These are phyloP conservation scores for Vigna hirtella DNA, from an alignment of 306 rosid species.

Conservation along the genomic window DNA sequence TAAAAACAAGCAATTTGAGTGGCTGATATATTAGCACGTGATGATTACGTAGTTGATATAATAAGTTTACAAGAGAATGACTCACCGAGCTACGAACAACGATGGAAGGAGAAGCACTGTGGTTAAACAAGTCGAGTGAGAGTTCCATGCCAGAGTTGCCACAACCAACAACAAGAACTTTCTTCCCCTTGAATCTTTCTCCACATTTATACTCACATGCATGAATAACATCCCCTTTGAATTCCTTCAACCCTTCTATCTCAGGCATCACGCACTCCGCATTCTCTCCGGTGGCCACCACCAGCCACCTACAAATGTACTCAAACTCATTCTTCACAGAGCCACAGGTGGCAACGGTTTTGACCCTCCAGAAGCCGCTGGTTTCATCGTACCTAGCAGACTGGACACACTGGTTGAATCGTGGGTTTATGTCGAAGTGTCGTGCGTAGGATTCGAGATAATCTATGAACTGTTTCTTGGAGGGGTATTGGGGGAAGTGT, in stretches of 20 bases:
- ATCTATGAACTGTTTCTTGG: conserved; percentile 72
- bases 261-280: conserved; percentile 85
- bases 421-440: conserved; percentile 70
- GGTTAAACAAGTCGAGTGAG: conserved; percentile 86
- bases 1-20: too few relatives aligned
- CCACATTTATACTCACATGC: conserved; percentile 87
- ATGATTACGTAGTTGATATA: background rate
- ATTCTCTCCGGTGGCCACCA: conserved; percentile 96
- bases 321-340: conserved; percentile 55
- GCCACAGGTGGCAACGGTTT: conserved; percentile 52
- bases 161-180: conserved; percentile 88
- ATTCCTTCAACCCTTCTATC: conserved; percentile 68
- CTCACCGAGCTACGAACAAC: conserved; percentile 91
- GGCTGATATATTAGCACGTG: too few relatives aligned
- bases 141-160: conserved; percentile 98
- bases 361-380: conserved; percentile 77
- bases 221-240: conserved; percentile 74
- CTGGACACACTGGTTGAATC: conserved; percentile 77
- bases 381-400: conserved; percentile 73
- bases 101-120: conserved; percentile 82
- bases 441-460: conserved; percentile 77
- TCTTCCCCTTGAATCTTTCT: conserved; percentile 73
- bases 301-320: conserved; percentile 83
- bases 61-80: background rate
- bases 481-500: conserved; percentile 84